A percentile compares a stretch with the other conserved stretches of the same genome.
Evolutionary conservation across 495 filamentous ascomycete genomes (phyloP).

Genomic region (Daldinia loculata): DNA sequence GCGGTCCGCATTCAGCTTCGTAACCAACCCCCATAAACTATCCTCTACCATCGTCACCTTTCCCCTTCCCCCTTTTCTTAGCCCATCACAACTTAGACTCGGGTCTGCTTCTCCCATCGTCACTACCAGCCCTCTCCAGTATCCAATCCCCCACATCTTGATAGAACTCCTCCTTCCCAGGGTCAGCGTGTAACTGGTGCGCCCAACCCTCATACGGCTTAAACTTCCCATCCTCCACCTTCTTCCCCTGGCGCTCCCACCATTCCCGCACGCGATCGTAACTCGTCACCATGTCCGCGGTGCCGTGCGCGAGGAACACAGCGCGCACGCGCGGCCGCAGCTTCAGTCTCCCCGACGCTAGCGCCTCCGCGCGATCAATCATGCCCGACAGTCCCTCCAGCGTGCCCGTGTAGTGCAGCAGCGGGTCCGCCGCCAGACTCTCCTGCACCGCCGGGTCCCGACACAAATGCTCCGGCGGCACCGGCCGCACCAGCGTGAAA

Average conservation of each 20-base stretch:
- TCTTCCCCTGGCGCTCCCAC: conserved; percentile 57
- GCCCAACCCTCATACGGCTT: conserved; percentile 79
- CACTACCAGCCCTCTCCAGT: conserved; percentile 54
- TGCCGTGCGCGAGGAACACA: conserved; percentile 74
- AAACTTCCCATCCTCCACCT: conserved; percentile 71
- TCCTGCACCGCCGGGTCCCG: conserved; percentile 68
- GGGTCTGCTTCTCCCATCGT: conserved; percentile 2
- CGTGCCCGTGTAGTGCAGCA: conserved; percentile 83
- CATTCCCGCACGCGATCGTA: conserved; percentile 68
- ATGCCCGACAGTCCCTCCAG: conserved; percentile 76
- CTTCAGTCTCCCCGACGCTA: conserved; percentile 57
- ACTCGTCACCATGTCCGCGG: conserved; percentile 70
- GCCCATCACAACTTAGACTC: conserved; percentile 25
- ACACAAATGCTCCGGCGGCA: conserved; percentile 66
- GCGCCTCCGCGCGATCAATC: conserved; percentile 69
- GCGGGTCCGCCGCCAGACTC: conserved; percentile 65
- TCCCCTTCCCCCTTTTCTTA: background rate
- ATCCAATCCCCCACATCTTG: conserved; percentile 82
- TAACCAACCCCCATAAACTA: background rate
- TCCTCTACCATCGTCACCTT: background rate
- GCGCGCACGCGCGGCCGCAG: conserved; percentile 48
- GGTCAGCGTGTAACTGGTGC: conserved; percentile 82
- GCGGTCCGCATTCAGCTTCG: background rate
- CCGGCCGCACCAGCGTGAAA: conserved; percentile 62
- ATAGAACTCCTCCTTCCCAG: conserved; percentile 66